These are phyloP conservation scores for Trichoderma asperellum DNA, from an alignment of 2,329 filamentous ascomycete genomes.

Conservation along the genomic window DNA sequence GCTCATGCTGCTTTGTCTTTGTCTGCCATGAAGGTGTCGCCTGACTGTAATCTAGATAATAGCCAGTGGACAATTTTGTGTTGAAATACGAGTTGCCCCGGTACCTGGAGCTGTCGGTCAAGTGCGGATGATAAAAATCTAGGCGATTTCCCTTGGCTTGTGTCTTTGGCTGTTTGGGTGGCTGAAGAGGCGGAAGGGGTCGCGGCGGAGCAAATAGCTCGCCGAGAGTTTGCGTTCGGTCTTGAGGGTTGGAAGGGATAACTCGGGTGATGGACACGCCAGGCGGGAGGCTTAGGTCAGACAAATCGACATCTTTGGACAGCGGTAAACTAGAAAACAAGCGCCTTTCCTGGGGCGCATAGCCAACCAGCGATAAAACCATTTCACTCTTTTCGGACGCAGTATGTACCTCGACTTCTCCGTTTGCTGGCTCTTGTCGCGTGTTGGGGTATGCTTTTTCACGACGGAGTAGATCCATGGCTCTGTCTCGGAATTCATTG, in stretches of 20 bases:
- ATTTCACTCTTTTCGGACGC: constrained; percentile 51
- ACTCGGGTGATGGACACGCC: constrained; percentile 62
- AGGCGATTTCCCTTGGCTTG: constrained; percentile 65
- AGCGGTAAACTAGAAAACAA: constrained; percentile 80
- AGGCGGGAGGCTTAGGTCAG: constrained; percentile 65
- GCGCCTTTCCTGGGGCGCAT: constrained; percentile 72
- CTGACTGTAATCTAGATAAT: constrained; percentile 72
- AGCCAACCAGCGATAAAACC: constrained; percentile 77
- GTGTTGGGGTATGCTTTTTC: constrained; percentile 58
- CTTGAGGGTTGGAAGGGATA: constrained; percentile 43
- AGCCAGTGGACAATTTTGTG: constrained; percentile 66
- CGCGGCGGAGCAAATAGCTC: constrained; percentile 73
- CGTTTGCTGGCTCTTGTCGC: constrained; percentile 45
- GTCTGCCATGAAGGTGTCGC: constrained; percentile 59
- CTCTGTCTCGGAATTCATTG: constrained; percentile 63
- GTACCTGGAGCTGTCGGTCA: constrained; percentile 59
- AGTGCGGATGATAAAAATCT: constrained; percentile 58
- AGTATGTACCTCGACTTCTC: constrained; percentile 46
- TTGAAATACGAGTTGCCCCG: constrained; percentile 66
- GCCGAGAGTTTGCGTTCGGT: constrained; percentile 67
- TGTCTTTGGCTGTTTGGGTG: constrained; percentile 72
- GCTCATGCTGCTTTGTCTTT: constrained; percentile 70
- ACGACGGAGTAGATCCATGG: constrained; percentile 64
- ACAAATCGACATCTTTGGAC: constrained; percentile 39
- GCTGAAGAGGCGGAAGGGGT: constrained; percentile 66